phyloP scores from a whole-genome alignment of 2,329 filamentous ascomycete species.

The Colletotrichum neosansevieriae region DNA sequence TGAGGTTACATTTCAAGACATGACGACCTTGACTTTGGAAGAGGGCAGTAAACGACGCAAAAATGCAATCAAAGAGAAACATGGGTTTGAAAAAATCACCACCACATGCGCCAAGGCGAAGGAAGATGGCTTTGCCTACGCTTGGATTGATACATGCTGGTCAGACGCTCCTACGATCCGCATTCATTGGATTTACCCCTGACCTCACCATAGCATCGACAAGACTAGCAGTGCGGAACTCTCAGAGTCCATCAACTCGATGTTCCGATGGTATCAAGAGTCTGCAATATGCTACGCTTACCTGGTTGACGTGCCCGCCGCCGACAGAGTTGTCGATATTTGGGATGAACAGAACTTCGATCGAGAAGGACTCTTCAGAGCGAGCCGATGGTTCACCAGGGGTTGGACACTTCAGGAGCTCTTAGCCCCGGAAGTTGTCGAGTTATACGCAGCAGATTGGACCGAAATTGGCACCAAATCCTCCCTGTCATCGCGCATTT shows the following conservation, averaged over 20 bases:
- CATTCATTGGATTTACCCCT: background rate
- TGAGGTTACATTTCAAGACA: conserved; percentile 46
- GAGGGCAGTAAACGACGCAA: background rate
- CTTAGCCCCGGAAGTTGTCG: conserved; percentile 45
- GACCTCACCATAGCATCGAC: conserved; percentile 42
- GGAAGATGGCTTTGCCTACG: conserved; percentile 43
- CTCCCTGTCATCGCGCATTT: conserved; percentile 40
- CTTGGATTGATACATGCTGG: conserved; percentile 48
- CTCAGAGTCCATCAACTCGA: conserved; percentile 47
- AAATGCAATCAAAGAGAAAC: conserved; percentile 16
- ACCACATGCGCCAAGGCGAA: conserved; percentile 41
- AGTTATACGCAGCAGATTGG: conserved; percentile 48
- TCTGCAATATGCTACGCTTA: conserved; percentile 46
- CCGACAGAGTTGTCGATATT: background rate
- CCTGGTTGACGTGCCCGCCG: conserved; percentile 39
- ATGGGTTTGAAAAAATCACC: conserved; percentile 42
- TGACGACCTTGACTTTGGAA: background rate
- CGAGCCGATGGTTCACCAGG: conserved; percentile 43
- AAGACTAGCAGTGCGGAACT: conserved; percentile 45
- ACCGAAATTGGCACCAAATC: conserved; percentile 45
- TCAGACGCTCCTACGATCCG: background rate
- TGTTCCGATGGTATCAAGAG: conserved; percentile 45
- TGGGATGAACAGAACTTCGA: conserved; percentile 1
- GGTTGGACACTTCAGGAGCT: conserved; percentile 49
- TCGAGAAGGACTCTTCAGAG: background rate